Base-by-base conservation (phyloP, 1,284 basidiomycete genomes). In the Ceratorhiza oryzae-sativae region DNA sequence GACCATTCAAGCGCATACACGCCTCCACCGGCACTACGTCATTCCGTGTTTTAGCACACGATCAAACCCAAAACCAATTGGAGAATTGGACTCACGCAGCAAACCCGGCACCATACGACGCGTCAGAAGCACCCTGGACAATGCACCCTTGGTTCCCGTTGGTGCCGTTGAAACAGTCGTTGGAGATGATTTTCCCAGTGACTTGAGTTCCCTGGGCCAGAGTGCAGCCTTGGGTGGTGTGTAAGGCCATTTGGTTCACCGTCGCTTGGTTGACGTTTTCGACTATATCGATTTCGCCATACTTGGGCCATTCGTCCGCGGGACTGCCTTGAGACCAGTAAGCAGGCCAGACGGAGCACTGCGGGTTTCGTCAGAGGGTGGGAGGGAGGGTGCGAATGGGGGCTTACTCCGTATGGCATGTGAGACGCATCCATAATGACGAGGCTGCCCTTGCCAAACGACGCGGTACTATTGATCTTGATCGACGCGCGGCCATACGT, bases 281-380 rank as follows among this genome's bases (percentile, higher is more conserved):
- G 59, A 75, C 49, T 27, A 77, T 63, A 48, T 77, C 77, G 46
- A 77, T 77, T 48, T 77, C 77, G 20, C 76, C 77, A 34, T 62
- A 36, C 10, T 71, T 61, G 15, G 77, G 76, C 77, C 77, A 77
- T 27, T 73, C 73, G n/a, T 55, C 49, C 9, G 49, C 63, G 5
- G 63, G 63, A 36, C 71, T 59, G 12, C 72, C 62, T 68, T 72
- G 63, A 42, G 67, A 72, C 76, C 75, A 77, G 55, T 73, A 75
- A 1, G 75, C 76, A 3, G 76, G 76, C 77, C 77, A 77, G 9
- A 71, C 62, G 27, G 72, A 65, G 32, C 72, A 73, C 72, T 73
- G n/a, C 34, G 15, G 25, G 25, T 58, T 9, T n/a, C 18, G 27
- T 18, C 20, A 70, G 30, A 32, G 27, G n/a, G 18, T 39, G 49